A percentile compares a stretch with the other conserved stretches of the same genome.
Conservation (phyloP, 2,329 filamentous ascomycete species). For the Ophiostoma australiae region DNA sequence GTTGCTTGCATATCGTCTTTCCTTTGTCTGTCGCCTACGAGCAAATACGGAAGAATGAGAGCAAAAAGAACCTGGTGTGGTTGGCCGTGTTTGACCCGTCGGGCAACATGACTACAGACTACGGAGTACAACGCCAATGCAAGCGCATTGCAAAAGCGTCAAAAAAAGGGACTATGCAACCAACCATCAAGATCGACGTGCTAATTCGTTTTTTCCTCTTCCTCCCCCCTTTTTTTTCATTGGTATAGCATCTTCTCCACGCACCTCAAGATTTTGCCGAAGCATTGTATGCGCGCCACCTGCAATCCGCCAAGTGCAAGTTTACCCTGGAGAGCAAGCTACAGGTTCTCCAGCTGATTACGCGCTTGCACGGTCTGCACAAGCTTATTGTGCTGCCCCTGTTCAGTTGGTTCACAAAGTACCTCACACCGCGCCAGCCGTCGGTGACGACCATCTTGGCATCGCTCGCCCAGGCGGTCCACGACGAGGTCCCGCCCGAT, state of each 20-base stretch:
- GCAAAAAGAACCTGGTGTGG: not conserved
- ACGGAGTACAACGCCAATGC: not conserved
- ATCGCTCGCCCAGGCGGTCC: slow-evolving; percentile 84
- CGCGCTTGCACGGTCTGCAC: slow-evolving; percentile 84
- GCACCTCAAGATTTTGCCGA: slow-evolving; percentile 94
- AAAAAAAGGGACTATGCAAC: not conserved
- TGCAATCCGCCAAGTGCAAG: slow-evolving; percentile 80
- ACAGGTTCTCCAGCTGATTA: slow-evolving; percentile 70
- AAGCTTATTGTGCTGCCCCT: slow-evolving; percentile 83
- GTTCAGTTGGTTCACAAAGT: slow-evolving; percentile 96
- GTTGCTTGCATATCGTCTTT: not conserved
- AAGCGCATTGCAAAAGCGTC: not conserved
- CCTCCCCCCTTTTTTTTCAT: not conserved
- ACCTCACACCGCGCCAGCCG: slow-evolving; percentile 75
- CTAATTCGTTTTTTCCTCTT: not conserved
- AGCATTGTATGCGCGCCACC: slow-evolving; percentile 79
- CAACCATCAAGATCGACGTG: not conserved
- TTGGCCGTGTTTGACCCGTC: not conserved
- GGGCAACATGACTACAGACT: not conserved
- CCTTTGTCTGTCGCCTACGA: not conserved
- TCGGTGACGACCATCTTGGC: slow-evolving; percentile 91
- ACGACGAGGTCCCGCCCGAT: slow-evolving; percentile 88
- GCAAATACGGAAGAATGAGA: not conserved
- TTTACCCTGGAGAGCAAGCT: slow-evolving; percentile 84
- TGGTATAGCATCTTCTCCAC: slow-evolving; percentile 66